A percentile compares a stretch with the other conserved stretches of the same genome.
Evolutionary conservation across 2,329 filamentous ascomycete species (phyloP).

Genomic region (Aspergillus caelatus): DNA sequence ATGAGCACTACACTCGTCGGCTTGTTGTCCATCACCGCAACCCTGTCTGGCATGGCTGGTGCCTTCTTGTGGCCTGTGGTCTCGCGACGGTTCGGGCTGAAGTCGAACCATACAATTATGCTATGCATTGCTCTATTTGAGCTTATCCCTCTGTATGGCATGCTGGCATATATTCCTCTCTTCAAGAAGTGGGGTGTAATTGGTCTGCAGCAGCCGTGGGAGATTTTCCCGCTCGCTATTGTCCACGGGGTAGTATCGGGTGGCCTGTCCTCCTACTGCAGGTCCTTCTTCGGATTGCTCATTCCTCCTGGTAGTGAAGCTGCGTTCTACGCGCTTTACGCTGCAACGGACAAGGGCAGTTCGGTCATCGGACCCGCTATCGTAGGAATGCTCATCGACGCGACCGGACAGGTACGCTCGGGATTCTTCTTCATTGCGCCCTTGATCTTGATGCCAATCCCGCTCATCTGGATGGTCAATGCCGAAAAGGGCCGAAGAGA

Average conservation of each 20-base stretch:
- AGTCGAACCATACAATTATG: constrained; percentile 83
- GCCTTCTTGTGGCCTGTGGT: constrained; percentile 83
- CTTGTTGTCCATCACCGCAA: constrained; percentile 86
- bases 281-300: constrained; percentile 82
- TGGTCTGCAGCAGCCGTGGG: constrained; percentile 84
- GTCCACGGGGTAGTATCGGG: constrained; percentile 88
- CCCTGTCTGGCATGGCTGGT: constrained; percentile 75
- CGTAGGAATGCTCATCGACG: constrained; percentile 84
- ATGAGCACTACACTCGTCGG: constrained; percentile 82
- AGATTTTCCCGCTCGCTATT: constrained; percentile 86
- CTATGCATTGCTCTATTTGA: constrained; percentile 84
- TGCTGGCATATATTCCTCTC: constrained; percentile 79
- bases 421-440: constrained; percentile 88
- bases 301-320: constrained; percentile 89
- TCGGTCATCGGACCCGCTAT: constrained; percentile 88
- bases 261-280: constrained; percentile 82
- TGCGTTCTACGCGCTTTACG: constrained; percentile 90
- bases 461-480: constrained; percentile 74
- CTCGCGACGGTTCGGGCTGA: constrained; percentile 66
- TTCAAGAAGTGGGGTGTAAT: constrained; percentile 72
- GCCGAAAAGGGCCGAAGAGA: constrained; percentile 40
- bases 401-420: constrained; percentile 70
- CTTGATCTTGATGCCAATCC: constrained; percentile 78
- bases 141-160: constrained; percentile 84
- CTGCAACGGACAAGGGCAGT: constrained; percentile 91